These are phyloP conservation scores for Mortierella polycephala DNA, from an alignment of 371 early-diverging fungal species.

Conservation along the genomic window DNA sequence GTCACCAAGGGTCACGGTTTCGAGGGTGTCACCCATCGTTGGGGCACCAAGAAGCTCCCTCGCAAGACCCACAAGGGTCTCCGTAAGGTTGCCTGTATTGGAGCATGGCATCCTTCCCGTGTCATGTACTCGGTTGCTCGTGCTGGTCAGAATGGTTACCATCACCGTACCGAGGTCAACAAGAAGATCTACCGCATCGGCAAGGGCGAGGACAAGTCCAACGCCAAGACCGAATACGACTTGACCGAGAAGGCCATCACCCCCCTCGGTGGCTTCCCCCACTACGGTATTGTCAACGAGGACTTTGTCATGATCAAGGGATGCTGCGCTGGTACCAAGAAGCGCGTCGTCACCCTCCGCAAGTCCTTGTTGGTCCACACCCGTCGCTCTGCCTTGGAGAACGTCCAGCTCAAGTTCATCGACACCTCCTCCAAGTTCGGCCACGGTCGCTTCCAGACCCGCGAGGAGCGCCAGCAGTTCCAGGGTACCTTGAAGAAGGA, in stretches of 20 bases:
- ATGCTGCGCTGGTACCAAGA: slow-evolving; percentile 96
- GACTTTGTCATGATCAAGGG: slow-evolving; percentile 99
- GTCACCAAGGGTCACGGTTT: slow-evolving; percentile 99
- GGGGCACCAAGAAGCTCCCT: slow-evolving; percentile 99
- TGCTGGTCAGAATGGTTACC: slow-evolving; percentile 99
- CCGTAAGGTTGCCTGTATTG: slow-evolving; percentile 99
- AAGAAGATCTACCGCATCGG: slow-evolving; percentile 99
- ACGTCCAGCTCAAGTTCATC: slow-evolving; percentile 98
- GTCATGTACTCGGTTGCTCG: slow-evolving; percentile 99
- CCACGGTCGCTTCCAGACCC: slow-evolving; percentile 99
- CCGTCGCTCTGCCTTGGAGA: slow-evolving; percentile 96
- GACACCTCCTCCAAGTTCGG: slow-evolving; percentile 99
- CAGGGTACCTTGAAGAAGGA: slow-evolving; percentile 96
- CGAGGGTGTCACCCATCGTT: slow-evolving; percentile 99
- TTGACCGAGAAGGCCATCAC: slow-evolving; percentile 97
- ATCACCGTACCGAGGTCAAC: slow-evolving; percentile 99
- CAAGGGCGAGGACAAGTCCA: slow-evolving; percentile 86
- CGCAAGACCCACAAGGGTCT: slow-evolving; percentile 99
- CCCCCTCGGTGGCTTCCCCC: slow-evolving; percentile 99
- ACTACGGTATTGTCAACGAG: slow-evolving; percentile 98
- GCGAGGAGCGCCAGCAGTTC: slow-evolving; percentile 97
- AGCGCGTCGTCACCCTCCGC: slow-evolving; percentile 99
- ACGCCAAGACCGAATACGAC: slow-evolving; percentile 98
- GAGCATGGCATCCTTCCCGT: slow-evolving; percentile 99
- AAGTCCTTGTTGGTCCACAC: slow-evolving; percentile 97